Evolutionary conservation across 164 flowering plant species (phyloP).

Genomic region (Tetracentron sinense): DNA sequence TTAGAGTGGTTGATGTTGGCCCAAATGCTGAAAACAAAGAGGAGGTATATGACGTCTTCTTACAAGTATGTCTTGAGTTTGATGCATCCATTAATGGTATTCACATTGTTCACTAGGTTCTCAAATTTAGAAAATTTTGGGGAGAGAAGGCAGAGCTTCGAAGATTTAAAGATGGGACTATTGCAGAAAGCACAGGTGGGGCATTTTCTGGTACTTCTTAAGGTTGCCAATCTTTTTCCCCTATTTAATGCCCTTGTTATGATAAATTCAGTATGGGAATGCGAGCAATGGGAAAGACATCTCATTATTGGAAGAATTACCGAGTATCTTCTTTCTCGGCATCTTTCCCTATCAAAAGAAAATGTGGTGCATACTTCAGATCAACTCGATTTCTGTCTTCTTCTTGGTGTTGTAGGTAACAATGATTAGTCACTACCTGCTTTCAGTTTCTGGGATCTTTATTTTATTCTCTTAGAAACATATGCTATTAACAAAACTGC

Average conservation of each 20-base stretch:
- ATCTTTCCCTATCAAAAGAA: slow-evolving; percentile 62
- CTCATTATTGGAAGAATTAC: slow-evolving; percentile 65
- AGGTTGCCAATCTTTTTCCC: neutral
- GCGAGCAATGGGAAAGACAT: slow-evolving; percentile 70
- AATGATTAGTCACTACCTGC: slow-evolving; percentile 1
- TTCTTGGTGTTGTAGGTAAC: slow-evolving; percentile 55
- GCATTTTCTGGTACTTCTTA: slow-evolving; percentile 9
- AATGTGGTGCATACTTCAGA: slow-evolving; percentile 49
- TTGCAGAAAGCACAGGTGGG: slow-evolving; percentile 87
- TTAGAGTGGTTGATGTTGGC: slow-evolving; percentile 70
- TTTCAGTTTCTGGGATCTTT: neutral
- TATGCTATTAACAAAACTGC: neutral
- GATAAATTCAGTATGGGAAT: slow-evolving; percentile 95
- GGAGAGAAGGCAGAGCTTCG: slow-evolving; percentile 88
- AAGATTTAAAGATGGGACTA: slow-evolving; percentile 77
- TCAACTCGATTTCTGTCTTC: slow-evolving; percentile 85
- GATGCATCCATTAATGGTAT: slow-evolving; percentile 1
- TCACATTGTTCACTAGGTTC: slow-evolving; percentile 37
- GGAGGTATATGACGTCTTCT: slow-evolving; percentile 48
- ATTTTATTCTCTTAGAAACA: neutral
- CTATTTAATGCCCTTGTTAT: too few species aligned
- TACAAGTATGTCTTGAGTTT: neutral
- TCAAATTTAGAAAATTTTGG: slow-evolving; percentile 78
- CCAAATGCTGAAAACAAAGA: slow-evolving; percentile 82
- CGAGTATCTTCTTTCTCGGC: slow-evolving; percentile 58